A percentile compares a stretch with the other conserved stretches of the same genome.
These are phyloP conservation scores for Isabelozyma rhagii DNA, from an alignment of 805 yeast genomes.

Conservation along the genomic window DNA sequence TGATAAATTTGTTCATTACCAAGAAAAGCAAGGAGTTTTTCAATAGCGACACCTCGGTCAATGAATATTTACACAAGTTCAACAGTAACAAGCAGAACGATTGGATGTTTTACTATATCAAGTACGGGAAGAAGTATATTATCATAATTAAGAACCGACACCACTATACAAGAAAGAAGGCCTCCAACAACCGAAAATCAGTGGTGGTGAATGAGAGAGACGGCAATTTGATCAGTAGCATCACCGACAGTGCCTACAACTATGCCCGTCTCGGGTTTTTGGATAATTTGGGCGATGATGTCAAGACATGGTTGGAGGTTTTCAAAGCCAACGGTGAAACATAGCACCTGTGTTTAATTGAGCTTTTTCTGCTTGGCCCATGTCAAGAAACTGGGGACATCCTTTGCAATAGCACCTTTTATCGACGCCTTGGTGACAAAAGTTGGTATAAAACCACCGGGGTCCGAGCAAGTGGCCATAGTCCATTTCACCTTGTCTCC, in stretches of 20 bases:
- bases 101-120: constrained; percentile 42
- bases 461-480: constrained; percentile 38
- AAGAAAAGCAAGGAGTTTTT: constrained; percentile 22
- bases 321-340: constrained; percentile 17
- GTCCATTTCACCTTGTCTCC: constrained; percentile 25
- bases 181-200: constrained; percentile 3
- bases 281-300: constrained; percentile 42
- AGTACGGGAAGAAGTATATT: constrained; percentile 25
- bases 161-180: constrained; percentile 14
- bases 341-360: constrained; percentile 2
- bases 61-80: constrained; percentile 41
- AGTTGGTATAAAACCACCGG: constrained; percentile 37
- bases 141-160: constrained; percentile 34
- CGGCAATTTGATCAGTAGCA: constrained; percentile 1
- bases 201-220: constrained; percentile 5
- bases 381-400: constrained; percentile 36
- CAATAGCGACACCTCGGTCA: constrained; percentile 10
- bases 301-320: constrained; percentile 37
- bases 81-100: constrained; percentile 33
- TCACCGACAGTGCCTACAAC: constrained; percentile 22
- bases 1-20: constrained; percentile 26
- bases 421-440: constrained; percentile 30
- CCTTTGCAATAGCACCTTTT: constrained; percentile 35
- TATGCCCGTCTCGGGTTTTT: constrained; percentile 34
- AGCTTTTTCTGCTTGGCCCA: constrained; percentile 16